These are phyloP conservation scores for Schizophyllum commune DNA, from an alignment of 1,284 basidiomycete genomes.

Conservation along the genomic window DNA sequence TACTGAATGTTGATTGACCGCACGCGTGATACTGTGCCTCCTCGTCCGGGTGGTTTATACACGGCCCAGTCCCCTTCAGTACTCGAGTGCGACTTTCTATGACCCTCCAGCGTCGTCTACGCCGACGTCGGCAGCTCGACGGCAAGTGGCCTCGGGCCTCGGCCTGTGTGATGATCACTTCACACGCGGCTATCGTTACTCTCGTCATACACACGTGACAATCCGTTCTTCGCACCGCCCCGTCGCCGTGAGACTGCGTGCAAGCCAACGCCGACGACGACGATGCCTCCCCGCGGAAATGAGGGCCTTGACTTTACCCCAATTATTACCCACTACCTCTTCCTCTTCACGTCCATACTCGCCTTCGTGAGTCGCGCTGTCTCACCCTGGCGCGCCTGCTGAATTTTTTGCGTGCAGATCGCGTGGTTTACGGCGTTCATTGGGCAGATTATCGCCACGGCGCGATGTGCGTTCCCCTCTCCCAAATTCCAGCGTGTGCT, in stretches of 20 bases:
- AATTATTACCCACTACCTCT: slow-evolving; percentile 84
- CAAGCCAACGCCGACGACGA: slow-evolving; percentile 30
- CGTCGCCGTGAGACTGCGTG: neutral
- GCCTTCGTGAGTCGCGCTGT: slow-evolving; percentile 50
- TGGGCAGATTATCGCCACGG: slow-evolving; percentile 63
- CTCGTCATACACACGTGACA: neutral
- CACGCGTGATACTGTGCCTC: no score
- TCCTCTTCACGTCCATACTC: slow-evolving; percentile 80
- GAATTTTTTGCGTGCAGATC: slow-evolving; percentile 34
- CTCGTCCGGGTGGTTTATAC: no score
- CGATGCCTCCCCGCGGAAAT: slow-evolving; percentile 46
- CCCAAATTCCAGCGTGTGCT: neutral
- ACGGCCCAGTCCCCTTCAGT: no score
- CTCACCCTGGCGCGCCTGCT: slow-evolving; percentile 2
- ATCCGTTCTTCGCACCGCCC: neutral
- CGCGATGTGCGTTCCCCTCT: slow-evolving; percentile 41
- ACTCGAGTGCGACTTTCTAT: no score
- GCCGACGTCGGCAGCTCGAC: no score
- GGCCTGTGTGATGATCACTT: neutral
- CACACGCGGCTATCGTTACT: neutral
- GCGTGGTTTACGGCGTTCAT: slow-evolving; percentile 95
- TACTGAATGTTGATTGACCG: no score
- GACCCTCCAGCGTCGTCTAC: no score
- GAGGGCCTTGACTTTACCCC: slow-evolving; percentile 73
- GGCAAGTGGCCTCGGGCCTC: neutral